phyloP scores from a whole-genome alignment of 768 basidiomycete genomes.

The Mycena galopus region DNA sequence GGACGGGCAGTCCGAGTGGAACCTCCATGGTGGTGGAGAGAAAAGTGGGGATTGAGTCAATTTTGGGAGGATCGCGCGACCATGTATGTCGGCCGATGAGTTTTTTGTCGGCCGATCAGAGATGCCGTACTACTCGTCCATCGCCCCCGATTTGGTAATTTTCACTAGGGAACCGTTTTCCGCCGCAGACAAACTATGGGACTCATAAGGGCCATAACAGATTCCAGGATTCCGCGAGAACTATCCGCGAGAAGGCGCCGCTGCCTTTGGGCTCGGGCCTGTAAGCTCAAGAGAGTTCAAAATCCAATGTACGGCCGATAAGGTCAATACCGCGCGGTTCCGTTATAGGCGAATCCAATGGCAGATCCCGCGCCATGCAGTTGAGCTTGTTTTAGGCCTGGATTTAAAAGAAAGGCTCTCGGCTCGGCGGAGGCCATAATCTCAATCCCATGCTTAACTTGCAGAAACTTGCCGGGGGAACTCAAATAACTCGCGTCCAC shows the following conservation, averaged over 20 bases:
- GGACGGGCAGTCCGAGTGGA: conserved; percentile 56
- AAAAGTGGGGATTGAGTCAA: not conserved
- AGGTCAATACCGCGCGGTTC: not conserved
- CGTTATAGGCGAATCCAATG: not conserved
- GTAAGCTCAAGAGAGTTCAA: no score
- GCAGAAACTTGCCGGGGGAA: not conserved
- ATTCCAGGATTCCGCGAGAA: no score
- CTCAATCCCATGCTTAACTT: not conserved
- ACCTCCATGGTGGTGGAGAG: conserved; percentile 10
- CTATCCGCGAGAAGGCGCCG: no score
- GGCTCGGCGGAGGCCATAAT: not conserved
- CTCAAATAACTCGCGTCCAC: not conserved
- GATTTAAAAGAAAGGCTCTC: not conserved
- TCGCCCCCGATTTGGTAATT: conserved; percentile 9
- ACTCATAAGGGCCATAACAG: no score
- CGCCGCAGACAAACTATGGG: no score
- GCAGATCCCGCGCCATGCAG: not conserved
- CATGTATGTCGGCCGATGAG: not conserved
- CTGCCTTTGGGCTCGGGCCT: no score
- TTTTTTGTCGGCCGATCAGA: not conserved
- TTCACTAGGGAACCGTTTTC: not conserved
- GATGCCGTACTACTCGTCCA: not conserved
- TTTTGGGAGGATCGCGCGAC: not conserved
- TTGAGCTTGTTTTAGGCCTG: not conserved
- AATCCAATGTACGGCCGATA: not conserved